These are phyloP conservation scores for Yueomyces sinensis DNA, from an alignment of 805 yeast genomes.

Conservation along the genomic window DNA sequence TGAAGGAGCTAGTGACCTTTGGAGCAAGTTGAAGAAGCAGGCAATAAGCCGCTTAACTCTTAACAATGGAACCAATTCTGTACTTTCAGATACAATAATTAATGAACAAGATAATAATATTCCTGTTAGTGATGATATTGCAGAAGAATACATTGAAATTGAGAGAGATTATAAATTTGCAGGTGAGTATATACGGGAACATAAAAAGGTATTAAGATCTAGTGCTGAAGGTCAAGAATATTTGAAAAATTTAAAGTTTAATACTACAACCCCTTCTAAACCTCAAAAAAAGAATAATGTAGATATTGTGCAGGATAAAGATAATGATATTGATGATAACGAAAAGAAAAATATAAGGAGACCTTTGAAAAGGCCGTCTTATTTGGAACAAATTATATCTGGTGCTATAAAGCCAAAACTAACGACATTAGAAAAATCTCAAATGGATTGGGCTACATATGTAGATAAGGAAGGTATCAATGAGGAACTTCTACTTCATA, in stretches of 20 bases:
- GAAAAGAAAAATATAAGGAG: slow-evolving; percentile 28
- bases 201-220: slow-evolving; percentile 58
- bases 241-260: slow-evolving; percentile 38
- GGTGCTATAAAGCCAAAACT: slow-evolving; percentile 63
- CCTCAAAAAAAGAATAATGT: slow-evolving; percentile 1
- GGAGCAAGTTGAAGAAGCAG: slow-evolving; percentile 37
- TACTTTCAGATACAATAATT: slow-evolving; percentile 1
- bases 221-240: slow-evolving; percentile 86
- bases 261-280: too few species aligned
- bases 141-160: slow-evolving; percentile 49
- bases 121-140: slow-evolving; percentile 1
- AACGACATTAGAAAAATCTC: slow-evolving; percentile 83
- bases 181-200: slow-evolving; percentile 67
- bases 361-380: slow-evolving; percentile 59
- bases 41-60: slow-evolving; percentile 16
- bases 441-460: slow-evolving; percentile 89
- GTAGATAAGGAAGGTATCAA: slow-evolving; percentile 76
- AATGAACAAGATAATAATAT: slow-evolving; percentile 5
- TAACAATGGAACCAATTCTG: not conserved
- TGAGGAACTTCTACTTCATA: slow-evolving; percentile 69
- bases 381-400: slow-evolving; percentile 62
- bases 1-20: slow-evolving; percentile 37
- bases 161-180: slow-evolving; percentile 79
- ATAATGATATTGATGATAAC: slow-evolving; percentile 10
- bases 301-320: not conserved